Conservation (phyloP, 2,329 filamentous ascomycete genomes). For the Diaporthe vexans region DNA sequence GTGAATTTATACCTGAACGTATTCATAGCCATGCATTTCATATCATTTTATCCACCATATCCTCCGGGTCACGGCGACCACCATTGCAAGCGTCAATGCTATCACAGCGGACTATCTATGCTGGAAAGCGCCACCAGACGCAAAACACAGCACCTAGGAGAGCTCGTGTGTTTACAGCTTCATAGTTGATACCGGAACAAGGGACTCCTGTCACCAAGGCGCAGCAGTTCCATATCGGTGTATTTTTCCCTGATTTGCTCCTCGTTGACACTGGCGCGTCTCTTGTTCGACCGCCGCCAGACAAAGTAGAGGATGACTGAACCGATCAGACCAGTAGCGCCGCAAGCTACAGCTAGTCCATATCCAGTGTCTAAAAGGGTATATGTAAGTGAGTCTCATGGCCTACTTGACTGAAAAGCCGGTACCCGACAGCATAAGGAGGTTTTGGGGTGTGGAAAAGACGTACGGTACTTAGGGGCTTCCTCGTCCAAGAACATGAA, state of each 20-base stretch:
- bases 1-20: background rate
- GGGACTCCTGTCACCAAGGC: conserved; percentile 23
- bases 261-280: background rate
- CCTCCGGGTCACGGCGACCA: no score
- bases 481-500: conserved; percentile 31
- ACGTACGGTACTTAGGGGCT: conserved; percentile 5
- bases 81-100: background rate
- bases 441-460: background rate
- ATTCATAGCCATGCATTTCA: background rate
- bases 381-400: background rate
- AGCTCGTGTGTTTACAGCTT: background rate
- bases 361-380: background rate
- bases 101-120: background rate
- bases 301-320: background rate
- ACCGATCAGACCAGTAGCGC: background rate
- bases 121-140: background rate
- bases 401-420: no score
- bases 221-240: conserved; percentile 15
- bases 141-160: background rate
- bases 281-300: conserved; percentile 10
- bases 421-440: rapidly evolving
- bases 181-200: conserved; percentile 32
- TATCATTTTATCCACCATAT: background rate
- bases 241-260: conserved; percentile 1
- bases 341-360: conserved; percentile 10